Evolutionary conservation across 768 basidiomycete genomes (phyloP).

Genomic region (Lactifluus hygrophoroides): DNA sequence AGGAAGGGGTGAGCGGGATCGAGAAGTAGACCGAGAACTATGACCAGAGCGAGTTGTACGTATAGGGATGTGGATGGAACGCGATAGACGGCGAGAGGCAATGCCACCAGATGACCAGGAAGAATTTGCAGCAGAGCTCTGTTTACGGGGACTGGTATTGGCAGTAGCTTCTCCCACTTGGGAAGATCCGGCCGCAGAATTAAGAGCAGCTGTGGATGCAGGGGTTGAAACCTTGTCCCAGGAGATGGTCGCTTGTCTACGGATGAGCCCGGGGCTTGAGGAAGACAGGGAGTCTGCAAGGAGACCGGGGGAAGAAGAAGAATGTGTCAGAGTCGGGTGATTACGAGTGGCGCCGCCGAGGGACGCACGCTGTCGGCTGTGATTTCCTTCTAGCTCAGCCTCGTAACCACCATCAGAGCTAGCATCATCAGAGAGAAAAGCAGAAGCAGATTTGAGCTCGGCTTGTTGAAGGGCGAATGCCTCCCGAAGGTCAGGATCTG

Average conservation of each 20-base stretch:
- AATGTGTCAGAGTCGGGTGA: conserved; percentile 42
- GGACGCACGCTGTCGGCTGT: conserved; percentile 69
- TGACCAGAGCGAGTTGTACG: conserved; percentile 63
- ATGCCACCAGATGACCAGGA: conserved; percentile 27
- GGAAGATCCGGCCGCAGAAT: conserved; percentile 35
- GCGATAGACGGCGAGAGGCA: conserved; percentile 74
- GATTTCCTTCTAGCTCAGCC: conserved; percentile 56
- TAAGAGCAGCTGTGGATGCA: conserved; percentile 48
- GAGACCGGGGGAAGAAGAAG: conserved; percentile 45
- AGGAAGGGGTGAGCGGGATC: conserved; percentile 89
- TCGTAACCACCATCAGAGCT: conserved; percentile 81
- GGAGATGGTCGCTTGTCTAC: conserved; percentile 55
- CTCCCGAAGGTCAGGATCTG: conserved; percentile 36
- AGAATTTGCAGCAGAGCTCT: conserved; percentile 29
- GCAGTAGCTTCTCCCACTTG: conserved; percentile 40
- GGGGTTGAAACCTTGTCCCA: conserved; percentile 49
- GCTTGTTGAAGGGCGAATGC: conserved; percentile 49
- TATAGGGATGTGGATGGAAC: conserved; percentile 69
- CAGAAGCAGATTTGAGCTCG: conserved; percentile 46
- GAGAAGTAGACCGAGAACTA: conserved; percentile 89
- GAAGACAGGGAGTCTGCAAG: conserved; percentile 60
- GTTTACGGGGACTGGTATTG: conserved; percentile 53
- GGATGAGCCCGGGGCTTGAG: conserved; percentile 60
- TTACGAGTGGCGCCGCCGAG: conserved; percentile 34
- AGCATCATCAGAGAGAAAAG: conserved; percentile 59